Percentiles rank a stretch among this genome's conserved stretches.
Evolutionary conservation across 805 yeast genomes (phyloP).

Genomic region (Wickerhamomyces queroliae): DNA sequence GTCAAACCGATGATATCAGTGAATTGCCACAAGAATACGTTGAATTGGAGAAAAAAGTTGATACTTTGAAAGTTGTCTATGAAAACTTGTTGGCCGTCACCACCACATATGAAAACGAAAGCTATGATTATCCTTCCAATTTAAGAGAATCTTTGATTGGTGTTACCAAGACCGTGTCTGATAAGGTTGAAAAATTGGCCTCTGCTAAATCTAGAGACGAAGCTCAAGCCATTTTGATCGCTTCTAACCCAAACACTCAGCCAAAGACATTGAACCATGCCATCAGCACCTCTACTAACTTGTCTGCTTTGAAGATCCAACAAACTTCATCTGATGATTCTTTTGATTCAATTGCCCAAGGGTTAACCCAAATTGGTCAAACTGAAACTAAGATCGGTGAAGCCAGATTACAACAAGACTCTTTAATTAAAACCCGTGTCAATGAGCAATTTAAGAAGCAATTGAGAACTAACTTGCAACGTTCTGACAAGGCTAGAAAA

Average conservation of each 20-base stretch:
- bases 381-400: conserved; percentile 74
- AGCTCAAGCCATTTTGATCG: conserved; percentile 66
- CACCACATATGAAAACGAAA: conserved; percentile 59
- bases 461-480: conserved; percentile 51
- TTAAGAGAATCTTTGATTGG: conserved; percentile 69
- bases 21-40: conserved; percentile 81
- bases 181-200: conserved; percentile 60
- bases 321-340: conserved; percentile 29
- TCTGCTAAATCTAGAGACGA: conserved; percentile 75
- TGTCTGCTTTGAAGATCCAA: conserved; percentile 25
- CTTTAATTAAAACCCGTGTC: conserved; percentile 60
- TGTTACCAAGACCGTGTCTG: conserved; percentile 58
- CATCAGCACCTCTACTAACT: conserved; percentile 67
- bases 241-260: conserved; percentile 41
- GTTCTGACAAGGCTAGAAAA: conserved; percentile 63
- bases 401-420: conserved; percentile 79
- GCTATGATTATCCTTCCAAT: conserved; percentile 79
- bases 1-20: conserved; percentile 76
- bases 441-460: conserved; percentile 62
- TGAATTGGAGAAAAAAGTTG: conserved; percentile 67
- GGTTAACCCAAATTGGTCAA: conserved; percentile 60
- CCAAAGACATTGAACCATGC: conserved; percentile 87
- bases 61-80: conserved; percentile 65
- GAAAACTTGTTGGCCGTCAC: conserved; percentile 49
- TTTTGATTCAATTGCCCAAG: conserved; percentile 50